phyloP scores from a whole-genome alignment of 1,139 yeast species.

The Yamadazyma oceani region DNA sequence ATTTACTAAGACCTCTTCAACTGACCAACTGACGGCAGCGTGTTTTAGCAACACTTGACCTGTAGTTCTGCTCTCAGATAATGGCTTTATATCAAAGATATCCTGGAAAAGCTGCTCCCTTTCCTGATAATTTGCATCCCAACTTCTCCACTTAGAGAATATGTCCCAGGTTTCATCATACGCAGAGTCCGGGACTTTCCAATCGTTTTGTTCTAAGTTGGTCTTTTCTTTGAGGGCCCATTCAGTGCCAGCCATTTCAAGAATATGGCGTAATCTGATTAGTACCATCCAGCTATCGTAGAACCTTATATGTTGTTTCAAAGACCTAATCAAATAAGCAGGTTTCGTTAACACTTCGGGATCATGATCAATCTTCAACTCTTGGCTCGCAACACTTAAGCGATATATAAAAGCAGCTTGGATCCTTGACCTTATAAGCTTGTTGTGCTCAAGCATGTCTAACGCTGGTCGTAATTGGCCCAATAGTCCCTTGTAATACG shows the following conservation, averaged over 20 bases:
- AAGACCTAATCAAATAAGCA: slow-evolving; percentile 72
- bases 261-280: slow-evolving; percentile 72
- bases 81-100: slow-evolving; percentile 29
- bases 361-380: slow-evolving; percentile 68
- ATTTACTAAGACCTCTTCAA: slow-evolving; percentile 3
- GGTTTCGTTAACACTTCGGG: slow-evolving; percentile 91
- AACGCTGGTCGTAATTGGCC: slow-evolving; percentile 23
- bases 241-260: slow-evolving; percentile 55
- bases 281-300: slow-evolving; percentile 87
- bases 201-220: slow-evolving; percentile 20
- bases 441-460: slow-evolving; percentile 17
- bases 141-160: slow-evolving; percentile 83
- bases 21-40: slow-evolving; percentile 6
- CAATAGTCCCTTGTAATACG: slow-evolving; percentile 23
- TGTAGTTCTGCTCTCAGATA: slow-evolving; percentile 9
- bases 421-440: slow-evolving; percentile 17
- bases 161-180: slow-evolving; percentile 53
- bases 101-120: slow-evolving; percentile 53
- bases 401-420: slow-evolving; percentile 50
- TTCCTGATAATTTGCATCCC: slow-evolving; percentile 65
- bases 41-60: slow-evolving; percentile 10
- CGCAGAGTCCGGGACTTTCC: slow-evolving; percentile 53
- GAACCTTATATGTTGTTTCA: slow-evolving; percentile 71
- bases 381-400: slow-evolving; percentile 62
- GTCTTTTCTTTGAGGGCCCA: slow-evolving; percentile 41